Evolutionary conservation across 306 rosid genomes (phyloP).

Genomic region (Aeschynomene evenia): DNA sequence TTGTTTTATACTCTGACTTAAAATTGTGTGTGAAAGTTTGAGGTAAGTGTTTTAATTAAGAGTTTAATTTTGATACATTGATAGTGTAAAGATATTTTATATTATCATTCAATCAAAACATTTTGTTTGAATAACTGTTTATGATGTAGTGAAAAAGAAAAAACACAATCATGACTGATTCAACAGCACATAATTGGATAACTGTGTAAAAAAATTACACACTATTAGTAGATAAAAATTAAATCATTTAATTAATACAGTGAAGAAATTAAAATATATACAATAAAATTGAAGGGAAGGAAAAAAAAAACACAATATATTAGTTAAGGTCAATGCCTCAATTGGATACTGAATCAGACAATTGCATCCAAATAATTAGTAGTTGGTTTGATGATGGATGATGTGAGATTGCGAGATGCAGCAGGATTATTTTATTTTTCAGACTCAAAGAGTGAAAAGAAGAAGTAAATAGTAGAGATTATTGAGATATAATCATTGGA

Average conservation of each 20-base stretch:
- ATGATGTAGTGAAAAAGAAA: too few relatives aligned
- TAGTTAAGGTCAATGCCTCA: not conserved
- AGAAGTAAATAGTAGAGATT: not conserved
- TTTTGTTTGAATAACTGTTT: too few relatives aligned
- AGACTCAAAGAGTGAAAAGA: conserved; percentile 14
- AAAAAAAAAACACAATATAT: not conserved
- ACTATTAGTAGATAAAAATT: too few relatives aligned
- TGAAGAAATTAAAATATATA: not conserved
- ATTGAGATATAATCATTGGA: not conserved
- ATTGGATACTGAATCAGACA: conserved; percentile 9
- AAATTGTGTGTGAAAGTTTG: not conserved
- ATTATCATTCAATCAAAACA: too few relatives aligned
- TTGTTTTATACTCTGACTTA: not conserved
- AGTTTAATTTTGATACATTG: too few relatives aligned
- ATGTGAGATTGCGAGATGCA: not conserved
- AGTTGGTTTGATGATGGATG: conserved; percentile 15
- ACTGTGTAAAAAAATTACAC: too few relatives aligned
- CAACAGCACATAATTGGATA: too few relatives aligned
- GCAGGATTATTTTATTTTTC: conserved; percentile 3
- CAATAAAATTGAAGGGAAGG: not conserved
- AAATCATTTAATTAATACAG: too few relatives aligned
- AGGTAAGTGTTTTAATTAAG: not conserved
- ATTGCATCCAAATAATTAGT: conserved; percentile 7
- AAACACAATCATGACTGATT: too few relatives aligned
- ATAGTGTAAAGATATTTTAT: too few relatives aligned